phyloP scores from a whole-genome alignment of 2,329 filamentous ascomycete genomes.

The Neurospora sp. region DNA sequence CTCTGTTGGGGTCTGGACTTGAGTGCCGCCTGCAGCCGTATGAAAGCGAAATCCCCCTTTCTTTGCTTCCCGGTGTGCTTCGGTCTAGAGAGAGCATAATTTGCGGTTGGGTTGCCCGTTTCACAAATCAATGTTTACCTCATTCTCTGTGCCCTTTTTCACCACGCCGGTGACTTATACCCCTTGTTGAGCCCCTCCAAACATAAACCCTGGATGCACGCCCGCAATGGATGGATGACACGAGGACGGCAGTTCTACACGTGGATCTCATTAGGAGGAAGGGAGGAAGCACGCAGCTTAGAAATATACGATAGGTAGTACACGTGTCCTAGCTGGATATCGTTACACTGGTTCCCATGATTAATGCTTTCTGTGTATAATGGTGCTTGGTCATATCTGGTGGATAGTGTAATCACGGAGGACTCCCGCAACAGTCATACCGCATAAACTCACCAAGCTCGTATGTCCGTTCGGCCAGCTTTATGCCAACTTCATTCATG shows the following conservation, averaged over 20 bases:
- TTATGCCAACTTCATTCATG: background rate
- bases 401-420: background rate
- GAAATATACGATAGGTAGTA: background rate
- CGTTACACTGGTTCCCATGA: background rate
- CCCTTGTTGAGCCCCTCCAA: constrained; percentile 3
- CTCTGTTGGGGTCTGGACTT: background rate
- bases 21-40: background rate
- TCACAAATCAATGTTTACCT: constrained; percentile 4
- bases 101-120: background rate
- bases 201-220: background rate
- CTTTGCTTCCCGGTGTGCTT: background rate
- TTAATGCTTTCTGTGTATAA: background rate
- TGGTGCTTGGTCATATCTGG: background rate
- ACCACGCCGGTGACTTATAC: background rate
- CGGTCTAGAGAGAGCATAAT: constrained; percentile 3
- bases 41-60: background rate
- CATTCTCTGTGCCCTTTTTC: background rate
- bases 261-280: background rate
- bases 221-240: background rate
- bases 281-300: background rate
- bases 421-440: background rate
- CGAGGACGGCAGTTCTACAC: background rate
- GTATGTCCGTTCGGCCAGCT: background rate
- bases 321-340: background rate
- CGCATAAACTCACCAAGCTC: background rate